These are phyloP conservation scores for Solanum lycopersicoides DNA, from an alignment of 257 asterid genomes.

Conservation along the genomic window DNA sequence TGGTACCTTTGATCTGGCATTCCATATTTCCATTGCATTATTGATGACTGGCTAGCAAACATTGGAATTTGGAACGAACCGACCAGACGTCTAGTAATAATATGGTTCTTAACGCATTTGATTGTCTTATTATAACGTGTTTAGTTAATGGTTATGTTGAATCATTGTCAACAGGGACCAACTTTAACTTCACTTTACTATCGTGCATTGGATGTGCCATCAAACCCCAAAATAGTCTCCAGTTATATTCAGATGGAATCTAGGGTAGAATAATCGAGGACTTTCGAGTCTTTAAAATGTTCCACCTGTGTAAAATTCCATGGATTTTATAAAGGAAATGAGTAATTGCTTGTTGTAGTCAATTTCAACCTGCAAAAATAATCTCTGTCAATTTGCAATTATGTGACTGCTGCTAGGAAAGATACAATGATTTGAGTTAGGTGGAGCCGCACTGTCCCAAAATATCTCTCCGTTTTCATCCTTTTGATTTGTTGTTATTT, in stretches of 20 bases:
- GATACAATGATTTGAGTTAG: not conserved
- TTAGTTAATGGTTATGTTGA: not conserved
- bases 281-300: not conserved
- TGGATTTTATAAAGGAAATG: not conserved
- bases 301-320: not conserved
- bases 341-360: not conserved
- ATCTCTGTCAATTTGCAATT: not conserved
- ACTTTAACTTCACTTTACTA: not conserved
- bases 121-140: not conserved
- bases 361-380: not conserved
- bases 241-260: not conserved
- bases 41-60: not conserved
- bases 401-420: not conserved
- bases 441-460: not conserved
- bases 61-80: not conserved
- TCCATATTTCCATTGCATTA: not conserved
- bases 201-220: not conserved
- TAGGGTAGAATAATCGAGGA: not conserved
- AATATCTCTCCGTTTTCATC: not conserved
- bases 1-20: not conserved
- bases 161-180: not conserved
- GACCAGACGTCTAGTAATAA: not conserved
- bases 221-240: not conserved
- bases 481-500: not conserved
- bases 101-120: not conserved